Base-by-base conservation (phyloP, 768 basidiomycete species). In the Mycena crocata region DNA sequence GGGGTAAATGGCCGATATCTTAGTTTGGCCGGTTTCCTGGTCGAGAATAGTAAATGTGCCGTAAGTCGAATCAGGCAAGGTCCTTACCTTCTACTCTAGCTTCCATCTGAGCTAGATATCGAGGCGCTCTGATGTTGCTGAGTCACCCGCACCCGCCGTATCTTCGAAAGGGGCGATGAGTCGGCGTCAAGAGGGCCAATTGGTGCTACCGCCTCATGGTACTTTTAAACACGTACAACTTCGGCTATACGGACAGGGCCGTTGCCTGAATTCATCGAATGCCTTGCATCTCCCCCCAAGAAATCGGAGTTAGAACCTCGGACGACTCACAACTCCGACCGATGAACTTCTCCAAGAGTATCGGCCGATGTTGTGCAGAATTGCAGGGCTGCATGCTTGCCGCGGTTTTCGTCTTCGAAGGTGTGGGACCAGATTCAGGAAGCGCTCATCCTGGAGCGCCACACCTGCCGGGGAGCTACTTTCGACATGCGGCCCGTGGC, bases 301-400 rank as follows among this genome's bases (percentile, higher is more conserved):
- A 59, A 24, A 35, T 37, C 44, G 57, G 30, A 34, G 45, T 28
- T 49, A 40, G 55, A 56, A 44, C 55, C 37, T 44, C 40, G 39
- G 55, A 56, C 55, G 24, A 42, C 55, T 30, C 28, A 56, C 39
- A 44, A 30, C 37, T 19, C 40, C 39, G 54, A 40, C 17, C 23
- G 15, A 37, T 54, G 17, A 21, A 30, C 57, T 59, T 59, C 57
- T 37, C 57, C 45, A 35, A 12, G n/a, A 5, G 10, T 12, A 34
- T 59, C 34, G 57, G 45, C 57, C 57, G 34, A 59, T 39, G 24
- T 44, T 40, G 19, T 30, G 19, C 28, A 51, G 13, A 19, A 17
- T 35, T 31, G n/a, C n/a, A n/a, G n/a, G n/a, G n/a, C 30, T 15
- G 2, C n/a, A 40, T 21, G 32, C 44, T 31, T 42, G 42, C 13